Evolutionary conservation across 441 rosid species (phyloP).

Genomic region (Lepidium campestre): DNA sequence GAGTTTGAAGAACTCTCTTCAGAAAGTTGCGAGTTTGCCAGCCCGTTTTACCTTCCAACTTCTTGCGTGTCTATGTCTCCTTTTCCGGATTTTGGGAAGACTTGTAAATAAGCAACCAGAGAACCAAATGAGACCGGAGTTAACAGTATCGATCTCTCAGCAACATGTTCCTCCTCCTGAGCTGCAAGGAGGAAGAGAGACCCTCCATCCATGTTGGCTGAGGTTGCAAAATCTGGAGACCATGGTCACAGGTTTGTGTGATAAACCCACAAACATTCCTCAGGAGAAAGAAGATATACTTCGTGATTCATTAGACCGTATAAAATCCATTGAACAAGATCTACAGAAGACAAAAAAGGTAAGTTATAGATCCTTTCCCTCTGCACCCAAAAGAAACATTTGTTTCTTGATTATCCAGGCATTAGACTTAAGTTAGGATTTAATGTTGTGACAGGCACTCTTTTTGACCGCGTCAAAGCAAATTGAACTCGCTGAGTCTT

Average conservation of each 20-base stretch:
- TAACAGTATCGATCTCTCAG: conserved; percentile 35
- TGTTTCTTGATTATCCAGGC: neutral
- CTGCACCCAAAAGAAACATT: neutral
- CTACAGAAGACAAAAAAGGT: conserved; percentile 84
- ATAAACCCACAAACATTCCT: conserved; percentile 69
- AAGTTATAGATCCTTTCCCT: neutral
- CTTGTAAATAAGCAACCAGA: conserved; percentile 35
- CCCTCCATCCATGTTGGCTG: conserved; percentile 72
- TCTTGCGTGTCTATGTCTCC: conserved; percentile 43
- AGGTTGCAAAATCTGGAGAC: conserved; percentile 79
- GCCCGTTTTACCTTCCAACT: conserved; percentile 44
- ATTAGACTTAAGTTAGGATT: neutral
- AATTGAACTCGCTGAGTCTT: conserved; percentile 78
- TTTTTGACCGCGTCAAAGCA: conserved; percentile 89
- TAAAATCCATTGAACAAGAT: conserved; percentile 78
- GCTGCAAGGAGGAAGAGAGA: conserved; percentile 36
- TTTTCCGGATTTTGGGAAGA: conserved; percentile 42
- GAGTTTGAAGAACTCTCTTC: conserved; percentile 29
- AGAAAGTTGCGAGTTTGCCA: conserved; percentile 29
- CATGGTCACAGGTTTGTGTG: conserved; percentile 60
- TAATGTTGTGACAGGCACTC: conserved; percentile 55
- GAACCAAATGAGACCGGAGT: conserved; percentile 33
- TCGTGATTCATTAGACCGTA: conserved; percentile 75
- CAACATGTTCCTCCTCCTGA: conserved; percentile 32
- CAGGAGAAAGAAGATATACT: conserved; percentile 87